phyloP scores from a whole-genome alignment of 352 stramenopile genomes.

The Phytophthora pluvialis region DNA sequence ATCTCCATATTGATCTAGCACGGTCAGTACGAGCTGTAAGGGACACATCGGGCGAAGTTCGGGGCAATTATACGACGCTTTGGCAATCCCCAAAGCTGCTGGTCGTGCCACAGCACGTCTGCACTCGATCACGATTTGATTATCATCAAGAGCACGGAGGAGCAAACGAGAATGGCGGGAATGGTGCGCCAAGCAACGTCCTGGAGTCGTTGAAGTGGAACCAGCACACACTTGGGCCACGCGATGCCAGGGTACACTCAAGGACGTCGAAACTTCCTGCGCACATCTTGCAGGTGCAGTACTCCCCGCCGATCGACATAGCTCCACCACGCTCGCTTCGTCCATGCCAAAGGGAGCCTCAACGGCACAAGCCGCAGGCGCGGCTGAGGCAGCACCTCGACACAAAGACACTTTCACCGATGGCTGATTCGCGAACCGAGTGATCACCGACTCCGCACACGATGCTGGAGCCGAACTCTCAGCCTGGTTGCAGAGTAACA shows the following conservation, averaged over 20 bases:
- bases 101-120: conserved; percentile 29
- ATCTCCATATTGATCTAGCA: conserved; percentile 66
- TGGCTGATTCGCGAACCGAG: conserved; percentile 22
- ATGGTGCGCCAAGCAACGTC: conserved; percentile 49
- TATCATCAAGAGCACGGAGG: conserved; percentile 24
- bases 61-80: conserved; percentile 55
- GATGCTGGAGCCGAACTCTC: conserved; percentile 40
- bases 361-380: conserved; percentile 42
- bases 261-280: conserved; percentile 27
- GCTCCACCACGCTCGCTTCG: conserved; percentile 31
- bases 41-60: conserved; percentile 54
- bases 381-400: conserved; percentile 30
- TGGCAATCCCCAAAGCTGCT: conserved; percentile 47
- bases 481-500: conserved; percentile 45
- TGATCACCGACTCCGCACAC: conserved; percentile 38
- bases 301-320: conserved; percentile 46
- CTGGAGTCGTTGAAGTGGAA: conserved; percentile 45
- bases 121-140: conserved; percentile 40
- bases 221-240: conserved; percentile 45
- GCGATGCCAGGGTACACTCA: conserved; percentile 36
- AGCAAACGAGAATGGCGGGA: conserved; percentile 26
- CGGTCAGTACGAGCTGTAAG: conserved; percentile 42
- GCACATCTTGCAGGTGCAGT: conserved; percentile 49
- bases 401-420: conserved; percentile 40
- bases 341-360: conserved; percentile 56